phyloP scores from a whole-genome alignment of 1,139 yeast species.

The Kodamaea arcana region DNA sequence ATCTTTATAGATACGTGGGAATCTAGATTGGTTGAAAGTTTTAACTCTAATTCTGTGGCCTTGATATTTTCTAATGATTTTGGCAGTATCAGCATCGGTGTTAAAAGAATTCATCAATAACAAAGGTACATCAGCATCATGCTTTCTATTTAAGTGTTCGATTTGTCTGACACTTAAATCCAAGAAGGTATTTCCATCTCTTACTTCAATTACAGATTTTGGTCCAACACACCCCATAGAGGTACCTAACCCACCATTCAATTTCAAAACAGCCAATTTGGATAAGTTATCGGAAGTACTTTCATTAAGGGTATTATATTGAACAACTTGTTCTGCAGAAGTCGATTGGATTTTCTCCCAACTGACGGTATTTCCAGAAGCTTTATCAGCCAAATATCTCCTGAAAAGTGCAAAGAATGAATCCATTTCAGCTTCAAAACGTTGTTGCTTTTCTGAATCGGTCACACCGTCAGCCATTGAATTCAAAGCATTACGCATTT shows the following conservation, averaged over 20 bases:
- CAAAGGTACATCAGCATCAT: constrained; percentile 91
- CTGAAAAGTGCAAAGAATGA: constrained; percentile 90
- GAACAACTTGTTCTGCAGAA: constrained; percentile 78
- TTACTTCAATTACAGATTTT: constrained; percentile 93
- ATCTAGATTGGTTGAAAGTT: constrained; percentile 95
- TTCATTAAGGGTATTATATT: constrained; percentile 49
- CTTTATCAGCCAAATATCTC: constrained; percentile 86
- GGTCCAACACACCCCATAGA: constrained; percentile 99
- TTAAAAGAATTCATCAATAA: constrained; percentile 97
- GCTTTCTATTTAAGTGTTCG: constrained; percentile 87
- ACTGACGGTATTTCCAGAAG: constrained; percentile 76
- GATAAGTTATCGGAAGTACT: constrained; percentile 50
- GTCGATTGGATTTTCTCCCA: constrained; percentile 98
- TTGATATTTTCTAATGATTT: constrained; percentile 92
- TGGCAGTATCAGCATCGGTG: constrained; percentile 93
- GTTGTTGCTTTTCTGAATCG: constrained; percentile 50
- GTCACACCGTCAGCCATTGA: constrained; percentile 77
- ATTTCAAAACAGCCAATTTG: constrained; percentile 89
- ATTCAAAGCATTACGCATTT: constrained; percentile 95
- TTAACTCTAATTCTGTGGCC: constrained; percentile 94
- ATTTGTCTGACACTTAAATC: constrained; percentile 95
- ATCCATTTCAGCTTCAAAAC: constrained; percentile 92
- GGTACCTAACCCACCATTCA: constrained; percentile 97
- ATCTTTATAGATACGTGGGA: constrained; percentile 93
- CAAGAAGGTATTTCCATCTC: constrained; percentile 96